phyloP scores from a whole-genome alignment of 169 alveolate species.

The Hepatocystis sp. region DNA sequence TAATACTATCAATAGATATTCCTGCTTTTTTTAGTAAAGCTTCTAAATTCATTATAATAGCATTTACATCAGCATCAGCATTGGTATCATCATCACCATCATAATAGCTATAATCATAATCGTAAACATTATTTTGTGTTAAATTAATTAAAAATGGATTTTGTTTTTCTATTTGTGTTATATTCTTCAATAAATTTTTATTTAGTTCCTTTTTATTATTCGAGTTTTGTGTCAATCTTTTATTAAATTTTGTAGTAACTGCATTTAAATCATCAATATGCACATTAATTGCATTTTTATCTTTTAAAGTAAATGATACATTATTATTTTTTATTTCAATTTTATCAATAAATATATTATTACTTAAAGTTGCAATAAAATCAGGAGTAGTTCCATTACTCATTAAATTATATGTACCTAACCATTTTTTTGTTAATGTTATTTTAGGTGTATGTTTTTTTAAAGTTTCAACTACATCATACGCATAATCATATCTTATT shows the following conservation, averaged over 20 bases:
- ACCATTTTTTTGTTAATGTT: slow-evolving; percentile 61
- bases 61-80: slow-evolving; percentile 43
- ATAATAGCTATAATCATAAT: no score
- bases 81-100: no score
- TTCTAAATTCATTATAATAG: slow-evolving; percentile 37
- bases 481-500: slow-evolving; percentile 69
- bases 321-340: slow-evolving; percentile 53
- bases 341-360: slow-evolving; percentile 49
- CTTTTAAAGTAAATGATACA: slow-evolving; percentile 50
- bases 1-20: slow-evolving; percentile 61
- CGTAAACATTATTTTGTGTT: no score
- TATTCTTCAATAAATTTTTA: no score
- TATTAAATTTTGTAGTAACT: slow-evolving; percentile 53
- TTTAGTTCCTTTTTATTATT: no score
- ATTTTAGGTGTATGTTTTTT: slow-evolving; percentile 71
- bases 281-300: slow-evolving; percentile 31
- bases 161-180: no score
- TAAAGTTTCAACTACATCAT: slow-evolving; percentile 65
- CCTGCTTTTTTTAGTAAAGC: slow-evolving; percentile 52
- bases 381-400: slow-evolving; percentile 75
- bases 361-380: slow-evolving; percentile 43
- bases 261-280: slow-evolving; percentile 61
- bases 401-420: slow-evolving; percentile 62
- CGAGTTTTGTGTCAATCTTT: slow-evolving; percentile 3
- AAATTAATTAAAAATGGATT: no score